Percentiles rank a stretch among this genome's conserved stretches.
These are phyloP conservation scores for Akanthomyces muscarius DNA, from an alignment of 2,329 filamentous ascomycete species.

Conservation along the genomic window DNA sequence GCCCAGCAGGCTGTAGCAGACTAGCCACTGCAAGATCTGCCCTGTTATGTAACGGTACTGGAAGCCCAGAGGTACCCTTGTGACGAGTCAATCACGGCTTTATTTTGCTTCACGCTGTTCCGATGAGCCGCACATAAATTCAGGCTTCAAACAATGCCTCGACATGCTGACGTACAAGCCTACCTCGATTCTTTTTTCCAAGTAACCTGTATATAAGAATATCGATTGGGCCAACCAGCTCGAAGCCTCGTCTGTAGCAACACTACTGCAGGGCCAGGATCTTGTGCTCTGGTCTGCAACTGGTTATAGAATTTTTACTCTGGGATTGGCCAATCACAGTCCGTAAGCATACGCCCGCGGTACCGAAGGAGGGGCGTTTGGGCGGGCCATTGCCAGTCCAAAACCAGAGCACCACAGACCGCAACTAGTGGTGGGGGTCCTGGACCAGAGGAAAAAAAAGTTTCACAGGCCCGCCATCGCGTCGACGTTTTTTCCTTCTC, in stretches of 20 bases:
- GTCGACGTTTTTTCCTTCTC: conserved; percentile 6
- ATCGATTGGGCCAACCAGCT: no score
- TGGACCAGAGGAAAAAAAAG: conserved; percentile 25
- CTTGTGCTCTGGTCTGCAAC: no score
- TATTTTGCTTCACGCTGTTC: not conserved
- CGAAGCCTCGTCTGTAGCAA: not conserved
- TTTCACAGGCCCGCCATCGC: not conserved
- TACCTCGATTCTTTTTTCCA: no score
- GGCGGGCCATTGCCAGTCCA: not conserved
- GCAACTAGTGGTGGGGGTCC: conserved; percentile 17
- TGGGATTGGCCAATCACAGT: conserved; percentile 19
- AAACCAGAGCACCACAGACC: conserved; percentile 3
- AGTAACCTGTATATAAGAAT: not conserved
- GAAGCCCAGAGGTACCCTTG: not conserved
- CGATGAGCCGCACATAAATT: not conserved
- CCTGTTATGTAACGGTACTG: not conserved
- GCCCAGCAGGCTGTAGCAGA: not conserved
- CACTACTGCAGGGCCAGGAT: not conserved
- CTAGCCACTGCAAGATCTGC: conserved; percentile 1
- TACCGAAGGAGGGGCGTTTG: conserved; percentile 5
- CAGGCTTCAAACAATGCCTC: no score
- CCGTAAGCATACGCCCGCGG: not conserved
- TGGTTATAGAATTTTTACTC: not conserved
- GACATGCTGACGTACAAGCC: no score
- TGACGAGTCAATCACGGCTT: not conserved